A percentile compares a stretch with the other conserved stretches of the same genome.
These are phyloP conservation scores for Talaromyces atroroseus DNA, from an alignment of 2,329 filamentous ascomycete genomes.

Conservation along the genomic window DNA sequence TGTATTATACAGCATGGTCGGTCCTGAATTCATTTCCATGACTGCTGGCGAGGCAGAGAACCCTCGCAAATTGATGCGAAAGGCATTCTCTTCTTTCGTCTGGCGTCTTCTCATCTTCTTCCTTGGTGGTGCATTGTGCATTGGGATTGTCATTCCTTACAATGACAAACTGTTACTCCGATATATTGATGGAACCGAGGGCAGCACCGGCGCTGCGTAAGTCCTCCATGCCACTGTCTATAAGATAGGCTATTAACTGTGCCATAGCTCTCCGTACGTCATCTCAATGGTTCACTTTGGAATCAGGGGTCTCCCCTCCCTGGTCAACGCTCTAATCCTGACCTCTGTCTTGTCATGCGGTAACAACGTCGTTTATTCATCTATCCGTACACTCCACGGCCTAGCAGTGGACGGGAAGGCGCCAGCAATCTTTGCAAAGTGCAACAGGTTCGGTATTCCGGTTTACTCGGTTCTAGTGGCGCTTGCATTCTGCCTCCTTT, in stretches of 20 bases:
- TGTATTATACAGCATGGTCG: constrained; percentile 48
- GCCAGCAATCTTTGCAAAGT: constrained; percentile 62
- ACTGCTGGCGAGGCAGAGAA: constrained; percentile 72
- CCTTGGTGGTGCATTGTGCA: constrained; percentile 61
- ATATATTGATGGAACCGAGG: constrained; percentile 46
- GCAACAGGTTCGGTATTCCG: constrained; percentile 63
- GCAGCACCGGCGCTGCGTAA: constrained; percentile 47
- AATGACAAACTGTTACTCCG: constrained; percentile 51
- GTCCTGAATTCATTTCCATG: constrained; percentile 67
- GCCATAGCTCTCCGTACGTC: constrained; percentile 59
- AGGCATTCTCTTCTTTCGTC: constrained; percentile 70
- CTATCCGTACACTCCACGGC: constrained; percentile 65
- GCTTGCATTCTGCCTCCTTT: constrained; percentile 58
- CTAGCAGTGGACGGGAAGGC: constrained; percentile 65
- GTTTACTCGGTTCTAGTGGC: constrained; percentile 57
- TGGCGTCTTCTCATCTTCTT: constrained; percentile 76
- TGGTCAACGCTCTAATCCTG: constrained; percentile 66
- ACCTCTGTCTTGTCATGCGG: constrained; percentile 69
- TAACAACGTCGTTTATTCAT: constrained; percentile 70
- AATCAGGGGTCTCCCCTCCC: constrained; percentile 56
- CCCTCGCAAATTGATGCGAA: constrained; percentile 65
- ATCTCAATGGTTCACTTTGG: constrained; percentile 60
- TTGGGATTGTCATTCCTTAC: constrained; percentile 70
- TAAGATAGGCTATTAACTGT: neutral
- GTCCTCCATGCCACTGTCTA: neutral